Evolutionary conservation across 176 grass and related monocot species (phyloP), one percentile per base, ranked within the genome.

Genomic region (Areca catechu): DNA sequence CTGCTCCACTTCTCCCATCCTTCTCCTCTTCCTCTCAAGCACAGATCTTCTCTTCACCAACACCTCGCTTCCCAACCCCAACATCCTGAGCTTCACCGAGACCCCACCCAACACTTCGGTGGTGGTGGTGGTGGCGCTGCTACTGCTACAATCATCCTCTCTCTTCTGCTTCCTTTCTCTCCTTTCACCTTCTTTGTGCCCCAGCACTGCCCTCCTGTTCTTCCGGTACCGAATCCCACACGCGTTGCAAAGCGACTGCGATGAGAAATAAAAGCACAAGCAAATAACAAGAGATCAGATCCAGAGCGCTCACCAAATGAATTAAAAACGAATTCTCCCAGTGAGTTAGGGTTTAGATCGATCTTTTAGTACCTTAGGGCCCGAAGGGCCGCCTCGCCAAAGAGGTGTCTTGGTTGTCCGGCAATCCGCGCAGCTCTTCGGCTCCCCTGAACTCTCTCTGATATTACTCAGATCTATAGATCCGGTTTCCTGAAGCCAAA

Each of bases 161-260:
- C 34, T 43, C 34, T 12, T 43, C 9, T 43, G 34, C 34, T 43
- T 43, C 34, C 34, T 43, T 43, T 43, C 34, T 43, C 37, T 18
- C 21, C 16, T 19, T 43, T 43, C 34, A 7, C 34, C 37, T 59
- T 56, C 80, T 57, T 86, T 76, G 0, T 79, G 54, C 15, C 79
- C 85, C 18, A 78, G 76, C 30, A 72, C 73, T 48, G 79, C 78
- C 54, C 84, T 82, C 68, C 84, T 82, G 72, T 85, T 92, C 78
- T 98, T 98, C 75, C 93, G 66, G 72, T 98, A 98, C 51, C 85
- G 79, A 66, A 98, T 98, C 23, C 93, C 93, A 4, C 93, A 98
- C 1, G 93, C 93, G 4, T 98, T 98, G 81, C 93, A 98, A 5
- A 98, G 82, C 2, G 87, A 73, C 93, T 98, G 66, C 14, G 28